Evolutionary conservation across 2,329 filamentous ascomycete genomes (phyloP).

Genomic region (Diaporthe citri): DNA sequence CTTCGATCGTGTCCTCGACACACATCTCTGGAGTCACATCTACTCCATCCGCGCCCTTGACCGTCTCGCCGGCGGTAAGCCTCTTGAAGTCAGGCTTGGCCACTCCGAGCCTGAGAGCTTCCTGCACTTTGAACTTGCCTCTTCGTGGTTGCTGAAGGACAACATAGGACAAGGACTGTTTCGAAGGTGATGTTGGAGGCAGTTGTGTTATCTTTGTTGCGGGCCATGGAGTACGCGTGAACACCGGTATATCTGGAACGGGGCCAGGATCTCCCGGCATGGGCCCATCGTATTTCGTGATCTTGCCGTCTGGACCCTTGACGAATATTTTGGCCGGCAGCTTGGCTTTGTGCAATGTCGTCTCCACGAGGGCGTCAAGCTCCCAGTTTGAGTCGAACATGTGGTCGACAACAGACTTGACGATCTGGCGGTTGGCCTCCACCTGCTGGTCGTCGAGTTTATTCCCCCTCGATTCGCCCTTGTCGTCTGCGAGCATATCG

Average conservation of each 20-base stretch:
- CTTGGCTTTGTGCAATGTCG: constrained; percentile 73
- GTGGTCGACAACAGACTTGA: constrained; percentile 74
- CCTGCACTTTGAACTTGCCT: constrained; percentile 81
- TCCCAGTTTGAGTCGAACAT: constrained; percentile 87
- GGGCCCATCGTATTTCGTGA: constrained; percentile 79
- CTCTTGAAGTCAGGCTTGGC: constrained; percentile 66
- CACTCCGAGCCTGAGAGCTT: constrained; percentile 76
- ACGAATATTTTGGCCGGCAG: constrained; percentile 79
- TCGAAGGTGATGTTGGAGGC: constrained; percentile 75
- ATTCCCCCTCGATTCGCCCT: constrained; percentile 48
- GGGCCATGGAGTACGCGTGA: constrained; percentile 84
- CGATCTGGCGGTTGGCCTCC: constrained; percentile 61
- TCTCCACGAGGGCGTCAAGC: constrained; percentile 77
- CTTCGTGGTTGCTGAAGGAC: constrained; percentile 81
- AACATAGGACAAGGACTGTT: constrained; percentile 86
- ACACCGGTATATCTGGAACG: constrained; percentile 76
- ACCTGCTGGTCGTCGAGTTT: constrained; percentile 43
- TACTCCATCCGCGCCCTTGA: constrained; percentile 73
- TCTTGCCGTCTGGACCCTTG: constrained; percentile 71
- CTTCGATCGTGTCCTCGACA: constrained; percentile 74
- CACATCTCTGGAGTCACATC: constrained; percentile 90
- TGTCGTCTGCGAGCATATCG: constrained; percentile 49
- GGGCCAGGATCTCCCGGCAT: constrained; percentile 62
- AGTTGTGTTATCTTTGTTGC: constrained; percentile 73
- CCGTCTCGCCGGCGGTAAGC: constrained; percentile 73